These are phyloP conservation scores for Phialophora expanda DNA, from an alignment of 2,329 filamentous ascomycete species.

Conservation along the genomic window DNA sequence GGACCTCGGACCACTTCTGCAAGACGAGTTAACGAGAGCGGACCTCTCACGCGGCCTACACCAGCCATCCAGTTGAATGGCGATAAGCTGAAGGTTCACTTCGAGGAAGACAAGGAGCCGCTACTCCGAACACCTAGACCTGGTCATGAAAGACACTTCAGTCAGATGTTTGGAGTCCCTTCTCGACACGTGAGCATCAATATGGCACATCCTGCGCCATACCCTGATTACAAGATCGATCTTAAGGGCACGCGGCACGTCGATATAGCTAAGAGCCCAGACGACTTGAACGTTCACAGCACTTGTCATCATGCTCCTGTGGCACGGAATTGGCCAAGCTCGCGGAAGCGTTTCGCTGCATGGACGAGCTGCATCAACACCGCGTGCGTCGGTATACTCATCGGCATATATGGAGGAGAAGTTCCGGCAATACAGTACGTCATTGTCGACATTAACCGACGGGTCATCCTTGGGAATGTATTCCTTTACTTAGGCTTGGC, in stretches of 20 bases:
- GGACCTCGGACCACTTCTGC: conserved; percentile 19
- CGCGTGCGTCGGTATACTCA: conserved; percentile 69
- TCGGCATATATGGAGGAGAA: conserved; percentile 78
- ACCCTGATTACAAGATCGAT: conserved; percentile 27
- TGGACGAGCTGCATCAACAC: conserved; percentile 74
- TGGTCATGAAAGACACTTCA: conserved; percentile 37
- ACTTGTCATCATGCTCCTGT: conserved; percentile 64
- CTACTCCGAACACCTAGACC: conserved; percentile 10
- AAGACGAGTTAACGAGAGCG: neutral
- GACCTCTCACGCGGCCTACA: neutral
- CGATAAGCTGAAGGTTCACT: conserved; percentile 17
- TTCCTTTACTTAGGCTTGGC: conserved; percentile 73
- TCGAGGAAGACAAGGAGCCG: conserved; percentile 24
- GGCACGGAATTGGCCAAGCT: conserved; percentile 72
- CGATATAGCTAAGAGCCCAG: conserved; percentile 39
- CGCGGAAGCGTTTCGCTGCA: conserved; percentile 71
- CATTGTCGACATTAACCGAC: conserved; percentile 70
- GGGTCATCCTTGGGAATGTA: conserved; percentile 74
- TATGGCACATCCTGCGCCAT: conserved; percentile 20
- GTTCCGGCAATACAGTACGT: conserved; percentile 81
- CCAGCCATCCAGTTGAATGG: conserved; percentile 17
- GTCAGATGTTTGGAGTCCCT: conserved; percentile 33
- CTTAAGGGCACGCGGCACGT: conserved; percentile 36
- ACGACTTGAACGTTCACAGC: conserved; percentile 48
- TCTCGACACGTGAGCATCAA: conserved; percentile 32